Evolutionary conservation across 164 flowering plant species (phyloP), one percentile per base, ranked within the genome.

Genomic region (Echeveria elegans): DNA sequence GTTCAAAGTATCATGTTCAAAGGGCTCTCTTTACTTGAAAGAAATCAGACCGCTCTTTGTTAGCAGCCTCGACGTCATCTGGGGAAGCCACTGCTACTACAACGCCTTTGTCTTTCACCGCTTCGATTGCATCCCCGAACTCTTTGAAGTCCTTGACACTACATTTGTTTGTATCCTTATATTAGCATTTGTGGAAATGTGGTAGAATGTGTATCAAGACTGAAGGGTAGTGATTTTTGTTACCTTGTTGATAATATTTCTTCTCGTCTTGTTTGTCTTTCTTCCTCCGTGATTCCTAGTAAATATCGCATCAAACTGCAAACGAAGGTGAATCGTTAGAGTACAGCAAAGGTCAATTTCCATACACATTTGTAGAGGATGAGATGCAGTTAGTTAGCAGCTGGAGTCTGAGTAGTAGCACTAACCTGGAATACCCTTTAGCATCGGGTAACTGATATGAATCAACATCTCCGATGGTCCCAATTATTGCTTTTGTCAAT

Each of bases 401-500:
- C n/a, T n/a, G n/a, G n/a, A n/a, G n/a, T n/a, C n/a, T n/a, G 8
- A 47, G 2, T 43, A 12, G n/a, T 28, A 38, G 48, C 18, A 23
- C 83, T 69, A 80, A 87, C 98, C 99, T 90, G 63, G 90, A 92
- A 69, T 92, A 95, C 72, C 99, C 99, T 77, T 95, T 95, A 65
- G 99, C 94, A 84, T 95, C 99, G 64, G 99, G 99, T 37, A 95
- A 82, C 72, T 95, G 99, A 76, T 92, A 92, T 26, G 97, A 63
- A 77, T 95, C 98, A 36, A 95, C 97, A 79, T 92, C 98, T 31
- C 99, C 98, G 72, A 95, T 88, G 65, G 99, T 92, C 68, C 99
- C 98, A 73, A 95, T 92, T 43, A 95, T 95, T 76, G 99, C 91
- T 80, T 95, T 95, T 9, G 95, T 81, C 58, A 95, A 94, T 65